These are phyloP conservation scores for Globisporangium acanthophoron DNA, from an alignment of 352 stramenopile species.

Conservation along the genomic window DNA sequence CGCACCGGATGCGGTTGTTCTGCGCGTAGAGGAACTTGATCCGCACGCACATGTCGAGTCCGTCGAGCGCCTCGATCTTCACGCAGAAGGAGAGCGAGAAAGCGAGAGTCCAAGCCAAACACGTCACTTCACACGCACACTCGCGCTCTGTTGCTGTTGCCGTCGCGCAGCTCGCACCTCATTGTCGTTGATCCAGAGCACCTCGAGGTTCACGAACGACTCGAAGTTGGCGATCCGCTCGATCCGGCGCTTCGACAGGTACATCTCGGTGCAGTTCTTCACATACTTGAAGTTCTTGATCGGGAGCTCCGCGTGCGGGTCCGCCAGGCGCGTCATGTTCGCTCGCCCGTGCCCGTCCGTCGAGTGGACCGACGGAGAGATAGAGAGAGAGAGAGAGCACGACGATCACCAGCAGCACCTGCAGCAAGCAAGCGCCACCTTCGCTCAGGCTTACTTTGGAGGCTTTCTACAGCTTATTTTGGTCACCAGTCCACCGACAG, in stretches of 20 bases:
- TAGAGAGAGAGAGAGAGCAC: too few species aligned
- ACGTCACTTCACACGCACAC: neutral
- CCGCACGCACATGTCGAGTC: slow-evolving; percentile 78
- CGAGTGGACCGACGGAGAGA: too few species aligned
- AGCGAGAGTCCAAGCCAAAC: neutral
- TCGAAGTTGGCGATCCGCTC: slow-evolving; percentile 81
- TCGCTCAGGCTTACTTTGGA: too few species aligned
- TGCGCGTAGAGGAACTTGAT: slow-evolving; percentile 88
- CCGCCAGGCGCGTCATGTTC: slow-evolving; percentile 27
- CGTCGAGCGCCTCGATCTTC: slow-evolving; percentile 55
- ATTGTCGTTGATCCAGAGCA: slow-evolving; percentile 89
- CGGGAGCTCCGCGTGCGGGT: slow-evolving; percentile 75
- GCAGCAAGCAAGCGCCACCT: too few species aligned
- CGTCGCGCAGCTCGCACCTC: slow-evolving; percentile 21
- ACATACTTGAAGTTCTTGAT: slow-evolving; percentile 90
- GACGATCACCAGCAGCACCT: too few species aligned
- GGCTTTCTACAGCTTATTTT: too few species aligned
- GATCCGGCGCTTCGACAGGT: slow-evolving; percentile 74
- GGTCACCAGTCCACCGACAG: too few species aligned
- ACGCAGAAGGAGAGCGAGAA: neutral
- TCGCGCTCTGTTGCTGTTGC: neutral
- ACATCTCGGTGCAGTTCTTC: slow-evolving; percentile 86
- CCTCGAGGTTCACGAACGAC: slow-evolving; percentile 83
- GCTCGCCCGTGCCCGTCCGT: neutral
- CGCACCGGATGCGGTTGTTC: slow-evolving; percentile 73